Conservation (phyloP, 176 grass and related monocot genomes). For the Juncus inflexus region DNA sequence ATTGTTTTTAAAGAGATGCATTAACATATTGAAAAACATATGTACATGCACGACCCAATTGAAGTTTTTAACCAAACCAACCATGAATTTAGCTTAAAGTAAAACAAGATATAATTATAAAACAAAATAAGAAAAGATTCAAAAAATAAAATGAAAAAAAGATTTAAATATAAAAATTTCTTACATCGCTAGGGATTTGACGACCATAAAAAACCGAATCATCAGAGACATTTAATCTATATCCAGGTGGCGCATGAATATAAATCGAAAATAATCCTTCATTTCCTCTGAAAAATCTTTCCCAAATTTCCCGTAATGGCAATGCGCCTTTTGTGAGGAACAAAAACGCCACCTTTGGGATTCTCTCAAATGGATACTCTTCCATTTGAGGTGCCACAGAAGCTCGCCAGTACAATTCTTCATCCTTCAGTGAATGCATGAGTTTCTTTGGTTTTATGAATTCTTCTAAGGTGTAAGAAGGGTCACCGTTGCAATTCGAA, state of each 20-base stretch:
- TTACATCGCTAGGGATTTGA: slow-evolving; percentile 83
- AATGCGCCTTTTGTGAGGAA: slow-evolving; percentile 62
- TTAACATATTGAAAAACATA: slow-evolving; percentile 2
- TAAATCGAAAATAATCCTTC: slow-evolving; percentile 61
- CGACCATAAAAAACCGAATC: slow-evolving; percentile 63
- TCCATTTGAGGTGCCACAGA: slow-evolving; percentile 51
- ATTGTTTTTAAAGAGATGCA: not conserved
- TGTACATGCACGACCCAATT: not conserved
- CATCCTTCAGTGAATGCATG: slow-evolving; percentile 77
- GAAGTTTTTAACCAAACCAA: not conserved
- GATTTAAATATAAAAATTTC: slow-evolving; percentile 15
- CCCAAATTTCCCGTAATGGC: slow-evolving; percentile 70
- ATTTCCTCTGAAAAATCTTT: slow-evolving; percentile 77
- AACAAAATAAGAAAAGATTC: not conserved
- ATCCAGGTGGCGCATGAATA: slow-evolving; percentile 56
- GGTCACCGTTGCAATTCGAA: slow-evolving; percentile 16
- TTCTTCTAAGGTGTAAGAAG: slow-evolving; percentile 26
- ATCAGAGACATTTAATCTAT: slow-evolving; percentile 42
- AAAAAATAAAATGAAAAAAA: slow-evolving; percentile 4
- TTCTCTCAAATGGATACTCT: slow-evolving; percentile 52
- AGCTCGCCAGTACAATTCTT: slow-evolving; percentile 77
- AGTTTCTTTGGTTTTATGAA: slow-evolving; percentile 61
- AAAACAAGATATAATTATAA: slow-evolving; percentile 4
- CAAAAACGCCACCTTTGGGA: slow-evolving; percentile 83
- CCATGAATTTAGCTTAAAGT: not conserved